Evolutionary conservation across 306 rosid genomes (phyloP).

Genomic region (Delonix regia): DNA sequence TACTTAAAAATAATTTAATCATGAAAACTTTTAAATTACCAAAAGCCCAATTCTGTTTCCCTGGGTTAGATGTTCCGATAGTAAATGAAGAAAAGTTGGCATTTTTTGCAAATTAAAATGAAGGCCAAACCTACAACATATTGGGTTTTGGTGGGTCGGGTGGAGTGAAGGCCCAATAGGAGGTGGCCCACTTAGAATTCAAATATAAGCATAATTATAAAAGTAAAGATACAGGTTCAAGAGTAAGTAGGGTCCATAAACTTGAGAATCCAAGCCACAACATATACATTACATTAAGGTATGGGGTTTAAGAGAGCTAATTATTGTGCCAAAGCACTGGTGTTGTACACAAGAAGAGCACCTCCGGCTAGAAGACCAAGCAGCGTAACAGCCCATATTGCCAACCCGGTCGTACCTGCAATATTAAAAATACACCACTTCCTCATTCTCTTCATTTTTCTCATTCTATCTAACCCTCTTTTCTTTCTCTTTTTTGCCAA

Average conservation of each 20-base stretch:
- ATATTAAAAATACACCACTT: too few relatives aligned
- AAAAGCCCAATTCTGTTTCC: too few relatives aligned
- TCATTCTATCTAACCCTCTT: too few relatives aligned
- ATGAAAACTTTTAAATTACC: too few relatives aligned
- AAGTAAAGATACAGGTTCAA: too few relatives aligned
- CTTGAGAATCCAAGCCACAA: not conserved
- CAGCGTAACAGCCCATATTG: constrained; percentile 95
- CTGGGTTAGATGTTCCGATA: too few relatives aligned
- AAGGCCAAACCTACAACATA: not conserved
- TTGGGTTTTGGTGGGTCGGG: not conserved
- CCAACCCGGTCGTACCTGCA: constrained; percentile 87
- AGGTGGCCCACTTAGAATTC: not conserved
- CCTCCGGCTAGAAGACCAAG: constrained; percentile 88
- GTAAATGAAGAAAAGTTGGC: too few relatives aligned
- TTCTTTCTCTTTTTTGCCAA: too few relatives aligned
- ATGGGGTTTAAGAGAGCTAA: too few relatives aligned
- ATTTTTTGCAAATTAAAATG: too few relatives aligned
- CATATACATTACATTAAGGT: not conserved
- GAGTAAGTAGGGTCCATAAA: not conserved
- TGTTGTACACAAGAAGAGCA: constrained; percentile 96
- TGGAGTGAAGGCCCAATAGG: not conserved
- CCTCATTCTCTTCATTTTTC: too few relatives aligned
- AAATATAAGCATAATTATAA: not conserved
- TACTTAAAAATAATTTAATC: too few relatives aligned
- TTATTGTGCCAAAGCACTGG: constrained; percentile 91